A percentile compares a stretch with the other conserved stretches of the same genome.
phyloP scores from a whole-genome alignment of 805 yeast species.

The Clavispora phyllophila region DNA sequence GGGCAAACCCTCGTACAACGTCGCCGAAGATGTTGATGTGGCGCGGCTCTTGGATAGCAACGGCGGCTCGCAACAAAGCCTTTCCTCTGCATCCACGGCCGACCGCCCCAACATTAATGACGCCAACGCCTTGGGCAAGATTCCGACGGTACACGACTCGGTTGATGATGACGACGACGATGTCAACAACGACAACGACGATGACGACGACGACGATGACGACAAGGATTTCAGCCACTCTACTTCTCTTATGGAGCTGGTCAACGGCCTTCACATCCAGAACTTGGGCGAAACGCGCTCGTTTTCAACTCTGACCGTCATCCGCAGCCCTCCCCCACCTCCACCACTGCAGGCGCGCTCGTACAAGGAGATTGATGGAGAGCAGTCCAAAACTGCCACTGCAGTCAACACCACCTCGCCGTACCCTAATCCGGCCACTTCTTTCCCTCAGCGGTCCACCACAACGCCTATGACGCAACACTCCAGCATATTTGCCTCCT shows the following conservation, averaged over 20 bases:
- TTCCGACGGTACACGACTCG: conserved; percentile 20
- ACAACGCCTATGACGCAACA: conserved; percentile 27
- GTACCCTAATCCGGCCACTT: neutral
- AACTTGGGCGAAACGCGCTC: conserved; percentile 4
- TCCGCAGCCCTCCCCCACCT: conserved; percentile 19
- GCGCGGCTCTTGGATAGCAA: conserved; percentile 11
- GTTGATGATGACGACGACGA: conserved; percentile 1
- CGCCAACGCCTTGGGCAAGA: conserved; percentile 23
- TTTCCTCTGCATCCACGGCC: neutral
- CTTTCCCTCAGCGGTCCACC: conserved; percentile 6
- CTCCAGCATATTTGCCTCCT: conserved; percentile 8
- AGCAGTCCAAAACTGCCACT: neutral
- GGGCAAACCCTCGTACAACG: conserved; percentile 9
- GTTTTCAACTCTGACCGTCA: conserved; percentile 20
- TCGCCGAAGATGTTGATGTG: conserved; percentile 8
- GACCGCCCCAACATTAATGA: conserved; percentile 14
- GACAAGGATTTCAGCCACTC: conserved; percentile 1
- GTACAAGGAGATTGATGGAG: neutral
- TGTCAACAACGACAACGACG: neutral
- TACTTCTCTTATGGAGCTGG: conserved; percentile 1
- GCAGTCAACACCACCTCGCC: neutral
- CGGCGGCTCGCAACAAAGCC: neutral
- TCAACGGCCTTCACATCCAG: conserved; percentile 2
- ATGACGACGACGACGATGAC: conserved; percentile 1
- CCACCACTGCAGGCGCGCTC: neutral